Percentiles rank a stretch among this genome's conserved stretches.
These are phyloP conservation scores for Acanthamoeba lenticulata DNA, from an alignment of 208 protist species.

Conservation along the genomic window DNA sequence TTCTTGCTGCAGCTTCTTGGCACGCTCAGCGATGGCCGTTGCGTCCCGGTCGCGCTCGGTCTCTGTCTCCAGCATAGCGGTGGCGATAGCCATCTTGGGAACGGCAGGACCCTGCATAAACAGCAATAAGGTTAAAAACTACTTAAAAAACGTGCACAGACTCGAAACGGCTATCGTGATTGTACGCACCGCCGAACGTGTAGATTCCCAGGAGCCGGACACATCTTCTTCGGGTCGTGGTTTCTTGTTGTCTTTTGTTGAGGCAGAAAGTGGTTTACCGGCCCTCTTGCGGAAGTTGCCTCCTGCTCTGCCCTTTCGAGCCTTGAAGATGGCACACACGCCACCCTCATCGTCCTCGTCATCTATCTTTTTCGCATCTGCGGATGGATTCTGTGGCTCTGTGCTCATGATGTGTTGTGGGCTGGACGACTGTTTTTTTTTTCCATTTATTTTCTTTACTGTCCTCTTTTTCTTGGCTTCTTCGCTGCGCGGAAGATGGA, in stretches of 20 bases:
- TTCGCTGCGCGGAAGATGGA: no score
- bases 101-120: not conserved
- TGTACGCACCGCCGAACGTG: not conserved
- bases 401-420: not conserved
- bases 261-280: not conserved
- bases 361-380: not conserved
- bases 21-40: conserved; percentile 64
- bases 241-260: not conserved
- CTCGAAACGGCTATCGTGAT: no score
- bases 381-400: not conserved
- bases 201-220: not conserved
- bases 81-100: conserved; percentile 28
- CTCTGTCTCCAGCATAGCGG: conserved; percentile 26
- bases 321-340: not conserved
- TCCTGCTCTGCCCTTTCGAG: not conserved
- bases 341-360: not conserved
- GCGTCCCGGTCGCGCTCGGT: conserved; percentile 70
- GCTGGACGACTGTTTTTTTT: not conserved
- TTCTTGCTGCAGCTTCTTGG: conserved; percentile 52
- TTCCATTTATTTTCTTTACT: not conserved
- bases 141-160: not conserved
- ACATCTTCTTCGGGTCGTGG: not conserved
- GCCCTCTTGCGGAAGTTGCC: not conserved
- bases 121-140: not conserved
- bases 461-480: no score